These are phyloP conservation scores for Amniculicola lignicola DNA, from an alignment of 495 filamentous ascomycete species.

Conservation along the genomic window DNA sequence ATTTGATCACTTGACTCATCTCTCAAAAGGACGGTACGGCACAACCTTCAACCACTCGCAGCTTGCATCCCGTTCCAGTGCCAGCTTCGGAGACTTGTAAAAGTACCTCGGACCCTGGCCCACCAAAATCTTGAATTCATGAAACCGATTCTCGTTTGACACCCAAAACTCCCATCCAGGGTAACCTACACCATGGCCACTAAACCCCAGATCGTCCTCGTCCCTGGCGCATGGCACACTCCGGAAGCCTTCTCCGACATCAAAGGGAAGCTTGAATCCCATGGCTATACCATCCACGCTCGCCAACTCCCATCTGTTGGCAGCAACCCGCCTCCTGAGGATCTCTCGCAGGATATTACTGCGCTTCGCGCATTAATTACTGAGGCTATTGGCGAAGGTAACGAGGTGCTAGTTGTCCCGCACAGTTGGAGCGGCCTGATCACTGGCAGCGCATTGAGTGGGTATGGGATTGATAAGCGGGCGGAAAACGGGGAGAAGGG, in stretches of 20 bases:
- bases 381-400: slow-evolving; percentile 15
- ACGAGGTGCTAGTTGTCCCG: slow-evolving; percentile 28
- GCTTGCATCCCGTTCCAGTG: no score
- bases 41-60: no score
- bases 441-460: slow-evolving; percentile 5
- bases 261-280: slow-evolving; percentile 40
- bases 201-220: slow-evolving; percentile 48
- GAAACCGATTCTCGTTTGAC: background rate
- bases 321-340: slow-evolving; percentile 8
- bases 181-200: background rate
- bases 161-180: background rate
- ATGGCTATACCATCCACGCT: slow-evolving; percentile 24
- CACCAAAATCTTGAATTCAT: no score
- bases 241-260: slow-evolving; percentile 42
- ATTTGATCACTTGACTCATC: no score
- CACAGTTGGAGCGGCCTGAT: slow-evolving; percentile 25
- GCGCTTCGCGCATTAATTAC: slow-evolving; percentile 7
- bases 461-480: slow-evolving; percentile 18
- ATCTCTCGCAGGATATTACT: slow-evolving; percentile 15
- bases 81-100: no score
- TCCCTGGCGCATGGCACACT: slow-evolving; percentile 50
- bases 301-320: slow-evolving; percentile 46
- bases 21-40: no score
- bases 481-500: slow-evolving; percentile 26
- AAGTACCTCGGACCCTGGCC: no score